Base-by-base conservation (phyloP, 805 yeast species). In the Jamesozyma rosinii region DNA sequence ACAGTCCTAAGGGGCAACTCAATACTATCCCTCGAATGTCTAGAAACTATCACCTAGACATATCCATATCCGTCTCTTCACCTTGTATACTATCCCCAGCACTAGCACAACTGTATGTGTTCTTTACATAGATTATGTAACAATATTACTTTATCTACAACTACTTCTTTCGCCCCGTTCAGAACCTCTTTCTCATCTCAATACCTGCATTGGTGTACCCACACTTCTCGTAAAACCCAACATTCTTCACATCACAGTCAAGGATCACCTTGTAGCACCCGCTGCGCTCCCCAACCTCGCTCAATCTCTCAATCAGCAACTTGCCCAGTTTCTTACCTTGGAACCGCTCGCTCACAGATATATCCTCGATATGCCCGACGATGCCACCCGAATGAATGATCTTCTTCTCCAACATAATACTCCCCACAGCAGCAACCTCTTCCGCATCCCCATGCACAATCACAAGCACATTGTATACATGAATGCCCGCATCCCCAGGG, bases 361-460 rank as follows among this genome's bases (percentile, higher is more conserved):
- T 90, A 60, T 90, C 98, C 58, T 90, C 98, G 49, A 90, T 83
- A 65, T 90, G 97, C 1, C 97, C 97, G 4, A 86, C 94, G 41
- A 72, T 63, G 0, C 95, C 94, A 60, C 92, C 79, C 33, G 68
- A 76, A 64, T 90, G 98, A 49, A 92, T 87, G 49, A 82, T 65
- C 62, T 90, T 90, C 40, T 72, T 73, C 61, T 90, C 98, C 6
- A 92, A 68, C 10, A 92, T 55, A 13, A 90, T 65, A 59, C 83
- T 79, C 0, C 97, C 97, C 0, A 88, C 77, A 3, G 94, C 96
- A 0, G 85, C 95, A 10, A 88, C 76, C 4, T 53, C 53, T 8
- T 72, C 77, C 0, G 44, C 32, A 2, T 61, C 50, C 0, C 57
- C 59, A 51, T 81, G 72, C 10, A 76, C 65, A 39, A 92, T 79